Evolutionary conservation across 2,329 filamentous ascomycete genomes (phyloP).

Genomic region (Exserohilum turcica): DNA sequence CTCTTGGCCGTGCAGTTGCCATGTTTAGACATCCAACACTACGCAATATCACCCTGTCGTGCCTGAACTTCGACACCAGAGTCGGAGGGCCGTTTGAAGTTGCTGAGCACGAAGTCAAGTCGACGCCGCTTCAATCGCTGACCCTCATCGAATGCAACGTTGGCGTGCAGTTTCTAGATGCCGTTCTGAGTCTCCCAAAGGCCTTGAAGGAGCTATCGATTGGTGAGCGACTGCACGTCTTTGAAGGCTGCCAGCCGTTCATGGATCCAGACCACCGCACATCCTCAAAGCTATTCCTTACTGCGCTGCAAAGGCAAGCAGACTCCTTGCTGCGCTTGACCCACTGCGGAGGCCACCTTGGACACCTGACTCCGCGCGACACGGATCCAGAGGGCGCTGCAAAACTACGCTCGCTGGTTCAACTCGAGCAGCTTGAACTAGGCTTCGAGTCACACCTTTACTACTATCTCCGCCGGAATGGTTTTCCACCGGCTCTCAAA

Average conservation of each 20-base stretch:
- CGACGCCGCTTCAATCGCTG: constrained; percentile 39
- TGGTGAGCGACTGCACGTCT: constrained; percentile 40
- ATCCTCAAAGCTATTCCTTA: constrained; percentile 32
- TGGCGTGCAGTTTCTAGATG: constrained; percentile 32
- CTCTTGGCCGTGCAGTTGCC: constrained; percentile 29
- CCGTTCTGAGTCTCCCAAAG: constrained; percentile 39
- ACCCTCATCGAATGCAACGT: constrained; percentile 48
- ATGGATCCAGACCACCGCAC: constrained; percentile 24
- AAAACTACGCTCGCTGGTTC: constrained; percentile 30
- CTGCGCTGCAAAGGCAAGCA: constrained; percentile 38
- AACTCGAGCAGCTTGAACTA: constrained; percentile 37
- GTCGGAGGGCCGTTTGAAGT: constrained; percentile 17
- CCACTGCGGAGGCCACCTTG: constrained; percentile 34
- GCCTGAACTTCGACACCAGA: constrained; percentile 36
- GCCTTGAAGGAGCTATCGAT: constrained; percentile 40
- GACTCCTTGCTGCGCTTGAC: constrained; percentile 37
- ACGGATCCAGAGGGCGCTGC: constrained; percentile 22
- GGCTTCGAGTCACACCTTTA: constrained; percentile 36
- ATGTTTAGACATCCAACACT: constrained; percentile 44
- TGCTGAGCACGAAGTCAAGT: constrained; percentile 22
- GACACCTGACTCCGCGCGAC: constrained; percentile 13
- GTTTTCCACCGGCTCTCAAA: constrained; percentile 32
- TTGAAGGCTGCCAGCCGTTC: constrained; percentile 30
- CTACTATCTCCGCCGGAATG: constrained; percentile 29
- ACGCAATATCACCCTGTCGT: constrained; percentile 40